phyloP scores from a whole-genome alignment of 2,329 filamentous ascomycete genomes.

The Zymoseptoria ardabiliae region DNA sequence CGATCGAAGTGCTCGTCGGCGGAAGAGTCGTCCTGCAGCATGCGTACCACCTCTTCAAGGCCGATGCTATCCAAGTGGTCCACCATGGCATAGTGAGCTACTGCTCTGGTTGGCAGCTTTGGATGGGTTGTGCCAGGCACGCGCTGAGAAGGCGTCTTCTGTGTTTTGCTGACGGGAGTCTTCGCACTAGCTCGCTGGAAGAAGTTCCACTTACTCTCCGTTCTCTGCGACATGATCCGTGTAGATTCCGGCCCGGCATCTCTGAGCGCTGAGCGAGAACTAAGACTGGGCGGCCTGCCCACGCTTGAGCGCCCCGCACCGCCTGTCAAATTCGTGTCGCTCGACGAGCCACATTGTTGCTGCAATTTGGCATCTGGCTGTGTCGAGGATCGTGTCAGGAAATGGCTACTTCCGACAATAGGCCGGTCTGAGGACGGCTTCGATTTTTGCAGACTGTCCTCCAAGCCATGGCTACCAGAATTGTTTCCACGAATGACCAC shows the following conservation, averaged over 20 bases:
- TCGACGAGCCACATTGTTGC: not conserved
- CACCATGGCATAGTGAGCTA: constrained; percentile 52
- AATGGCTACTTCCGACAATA: constrained; percentile 13
- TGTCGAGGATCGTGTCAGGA: constrained; percentile 13
- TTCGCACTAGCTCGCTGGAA: constrained; percentile 45
- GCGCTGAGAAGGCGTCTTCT: not conserved
- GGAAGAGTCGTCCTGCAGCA: constrained; percentile 35
- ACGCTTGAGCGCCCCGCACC: constrained; percentile 9
- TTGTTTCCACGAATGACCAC: constrained; percentile 40
- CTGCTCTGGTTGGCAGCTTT: constrained; percentile 5
- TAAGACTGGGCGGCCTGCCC: not conserved
- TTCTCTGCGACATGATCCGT: constrained; percentile 23
- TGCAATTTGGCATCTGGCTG: constrained; percentile 10
- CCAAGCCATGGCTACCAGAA: constrained; percentile 18
- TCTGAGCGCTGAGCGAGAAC: not conserved
- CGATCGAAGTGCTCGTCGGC: constrained; percentile 9
- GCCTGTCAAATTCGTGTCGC: constrained; percentile 4
- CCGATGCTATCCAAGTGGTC: constrained; percentile 41
- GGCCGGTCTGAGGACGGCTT: not conserved
- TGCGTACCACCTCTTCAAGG: constrained; percentile 39
- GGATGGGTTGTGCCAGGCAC: constrained; percentile 7
- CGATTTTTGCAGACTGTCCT: constrained; percentile 1
- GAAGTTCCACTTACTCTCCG: constrained; percentile 50
- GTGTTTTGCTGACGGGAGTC: constrained; percentile 29
- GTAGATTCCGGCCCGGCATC: constrained; percentile 7